phyloP scores from a whole-genome alignment of 176 grass and related monocot species.

The Zoysia pacifica region DNA sequence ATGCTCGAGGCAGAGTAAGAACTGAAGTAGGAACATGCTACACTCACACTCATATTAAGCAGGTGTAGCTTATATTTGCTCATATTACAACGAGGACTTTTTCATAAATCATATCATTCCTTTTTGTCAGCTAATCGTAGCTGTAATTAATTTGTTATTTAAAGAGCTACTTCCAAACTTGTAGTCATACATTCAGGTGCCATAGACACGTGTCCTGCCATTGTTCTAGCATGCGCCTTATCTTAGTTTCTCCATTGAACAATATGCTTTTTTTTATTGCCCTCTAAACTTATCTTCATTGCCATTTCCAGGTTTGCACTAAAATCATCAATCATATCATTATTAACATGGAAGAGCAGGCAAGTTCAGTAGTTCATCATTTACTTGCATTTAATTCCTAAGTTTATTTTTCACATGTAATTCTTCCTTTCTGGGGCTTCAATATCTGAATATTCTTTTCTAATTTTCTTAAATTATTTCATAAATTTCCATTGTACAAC shows the following conservation, averaged over 20 bases:
- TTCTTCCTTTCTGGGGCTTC: background rate
- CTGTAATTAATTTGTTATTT: background rate
- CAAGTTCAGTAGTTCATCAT: conserved; percentile 21
- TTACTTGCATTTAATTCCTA: background rate
- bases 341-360: conserved; percentile 70
- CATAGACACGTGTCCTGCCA: background rate
- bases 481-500: background rate
- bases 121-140: conserved; percentile 1
- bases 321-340: conserved; percentile 62
- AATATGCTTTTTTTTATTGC: background rate
- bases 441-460: background rate
- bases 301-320: conserved; percentile 51
- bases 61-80: background rate
- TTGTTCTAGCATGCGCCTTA: background rate
- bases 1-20: conserved; percentile 80
- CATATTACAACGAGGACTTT: background rate
- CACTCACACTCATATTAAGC: background rate
- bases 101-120: background rate
- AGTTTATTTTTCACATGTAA: background rate
- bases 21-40: conserved; percentile 14
- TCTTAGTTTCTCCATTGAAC: background rate
- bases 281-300: conserved; percentile 27
- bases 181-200: background rate
- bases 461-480: background rate
- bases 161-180: background rate